Conservation (phyloP, 371 early-diverging fungal genomes). For the Mortierella sp. region DNA sequence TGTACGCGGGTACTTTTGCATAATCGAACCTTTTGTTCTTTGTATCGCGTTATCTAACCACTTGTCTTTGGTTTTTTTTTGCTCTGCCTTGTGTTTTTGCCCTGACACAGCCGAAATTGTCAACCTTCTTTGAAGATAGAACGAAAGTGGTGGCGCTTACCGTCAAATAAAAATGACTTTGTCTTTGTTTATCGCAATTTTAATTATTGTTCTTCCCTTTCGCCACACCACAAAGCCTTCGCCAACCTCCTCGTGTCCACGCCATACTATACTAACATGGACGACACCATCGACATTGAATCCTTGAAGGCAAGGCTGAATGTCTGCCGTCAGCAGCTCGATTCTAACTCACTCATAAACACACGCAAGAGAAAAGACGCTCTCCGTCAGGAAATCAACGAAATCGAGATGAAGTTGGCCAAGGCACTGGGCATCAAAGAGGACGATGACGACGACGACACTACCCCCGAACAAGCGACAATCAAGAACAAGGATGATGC, state of each 20-base stretch:
- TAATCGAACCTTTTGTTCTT: no score
- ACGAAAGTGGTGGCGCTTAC: background rate
- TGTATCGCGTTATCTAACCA: no score
- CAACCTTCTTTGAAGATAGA: slow-evolving; percentile 19
- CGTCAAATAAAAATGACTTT: background rate
- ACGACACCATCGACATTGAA: slow-evolving; percentile 12
- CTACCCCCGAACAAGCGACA: background rate
- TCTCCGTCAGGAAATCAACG: slow-evolving; percentile 26
- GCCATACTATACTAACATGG: background rate
- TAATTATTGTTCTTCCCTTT: background rate
- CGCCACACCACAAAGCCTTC: background rate
- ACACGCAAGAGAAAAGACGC: slow-evolving; percentile 29
- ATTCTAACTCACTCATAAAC: slow-evolving; percentile 33
- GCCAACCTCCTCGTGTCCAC: no score
- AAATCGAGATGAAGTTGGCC: slow-evolving; percentile 31
- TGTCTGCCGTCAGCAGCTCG: slow-evolving; percentile 43
- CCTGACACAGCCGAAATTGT: slow-evolving; percentile 29
- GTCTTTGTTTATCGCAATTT: background rate
- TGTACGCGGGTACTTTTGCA: no score
- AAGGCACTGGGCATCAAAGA: slow-evolving; percentile 36
- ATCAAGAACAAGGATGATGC: background rate
- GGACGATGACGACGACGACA: slow-evolving; percentile 25
- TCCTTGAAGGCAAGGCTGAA: slow-evolving; percentile 26
- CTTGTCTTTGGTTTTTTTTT: no score
- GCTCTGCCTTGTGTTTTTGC: background rate